A percentile compares a stretch with the other conserved stretches of the same genome.
Conservation (phyloP, 768 basidiomycete species). For the Boletus reticuloceps region DNA sequence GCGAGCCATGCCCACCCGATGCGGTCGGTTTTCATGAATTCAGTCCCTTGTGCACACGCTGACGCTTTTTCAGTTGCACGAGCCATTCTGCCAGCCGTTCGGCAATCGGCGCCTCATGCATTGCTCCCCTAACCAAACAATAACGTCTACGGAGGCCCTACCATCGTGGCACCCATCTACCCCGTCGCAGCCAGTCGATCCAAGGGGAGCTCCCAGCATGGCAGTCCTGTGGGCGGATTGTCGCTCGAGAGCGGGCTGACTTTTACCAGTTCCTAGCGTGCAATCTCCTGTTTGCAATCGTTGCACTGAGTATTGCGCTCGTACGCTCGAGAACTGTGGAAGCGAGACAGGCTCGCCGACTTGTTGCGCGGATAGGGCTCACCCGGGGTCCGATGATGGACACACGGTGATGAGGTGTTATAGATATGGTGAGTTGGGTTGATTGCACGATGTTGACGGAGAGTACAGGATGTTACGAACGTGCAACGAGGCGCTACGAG, state of each 20-base stretch:
- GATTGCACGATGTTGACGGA: neutral
- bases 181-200: constrained; percentile 5
- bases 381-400: constrained; percentile 35
- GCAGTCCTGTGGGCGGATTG: constrained; percentile 90
- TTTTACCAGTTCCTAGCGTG: constrained; percentile 91
- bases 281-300: constrained; percentile 68
- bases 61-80: constrained; percentile 53
- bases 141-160: constrained; percentile 19
- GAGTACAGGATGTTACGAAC: neutral
- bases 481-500: neutral
- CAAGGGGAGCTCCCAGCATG: constrained; percentile 75
- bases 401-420: constrained; percentile 3
- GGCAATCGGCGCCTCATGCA: constrained; percentile 90
- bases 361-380: constrained; percentile 85
- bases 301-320: constrained; percentile 65
- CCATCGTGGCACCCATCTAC: constrained; percentile 14
- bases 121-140: constrained; percentile 47
- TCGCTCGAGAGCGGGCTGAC: constrained; percentile 74
- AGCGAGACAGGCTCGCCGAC: constrained; percentile 70
- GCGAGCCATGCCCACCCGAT: constrained; percentile 62
- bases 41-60: constrained; percentile 3
- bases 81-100: constrained; percentile 95
- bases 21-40: constrained; percentile 41
- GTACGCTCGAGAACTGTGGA: constrained; percentile 67
- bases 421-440: constrained; percentile 3